phyloP scores from a whole-genome alignment of 176 grass and related monocot genomes.

The Triticum dicoccoides region DNA sequence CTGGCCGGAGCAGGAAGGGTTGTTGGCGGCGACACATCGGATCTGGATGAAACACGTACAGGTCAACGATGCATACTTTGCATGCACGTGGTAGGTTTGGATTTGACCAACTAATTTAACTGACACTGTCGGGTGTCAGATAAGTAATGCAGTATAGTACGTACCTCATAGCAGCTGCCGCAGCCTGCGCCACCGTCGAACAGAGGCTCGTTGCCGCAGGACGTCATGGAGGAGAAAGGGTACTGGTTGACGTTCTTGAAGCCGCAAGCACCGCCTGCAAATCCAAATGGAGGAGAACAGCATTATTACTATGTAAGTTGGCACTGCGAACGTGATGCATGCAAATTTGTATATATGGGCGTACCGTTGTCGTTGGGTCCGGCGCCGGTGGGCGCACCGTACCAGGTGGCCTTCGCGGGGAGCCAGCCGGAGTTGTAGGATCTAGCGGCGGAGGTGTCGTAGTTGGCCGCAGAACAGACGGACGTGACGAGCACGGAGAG shows the following conservation, averaged over 20 bases:
- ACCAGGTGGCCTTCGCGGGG: constrained; percentile 58
- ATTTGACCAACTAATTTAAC: too few relatives aligned
- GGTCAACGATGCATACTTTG: too few relatives aligned
- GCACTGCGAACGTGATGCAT: background rate
- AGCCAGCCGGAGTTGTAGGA: constrained; percentile 28
- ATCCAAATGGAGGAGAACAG: background rate
- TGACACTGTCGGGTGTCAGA: too few relatives aligned
- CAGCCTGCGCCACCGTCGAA: too few relatives aligned
- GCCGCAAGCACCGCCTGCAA: constrained; percentile 57
- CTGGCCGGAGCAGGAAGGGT: constrained; percentile 50
- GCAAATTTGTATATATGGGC: background rate
- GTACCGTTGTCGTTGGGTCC: constrained; percentile 49
- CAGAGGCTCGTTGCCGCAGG: too few relatives aligned
- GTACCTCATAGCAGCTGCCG: too few relatives aligned
- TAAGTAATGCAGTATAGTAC: too few relatives aligned
- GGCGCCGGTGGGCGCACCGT: constrained; percentile 50
- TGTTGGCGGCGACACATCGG: background rate
- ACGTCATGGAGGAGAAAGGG: background rate
- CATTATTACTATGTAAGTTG: background rate
- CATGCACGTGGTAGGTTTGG: too few relatives aligned
- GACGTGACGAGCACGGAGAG: constrained; percentile 22
- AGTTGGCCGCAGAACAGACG: background rate
- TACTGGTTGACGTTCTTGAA: constrained; percentile 46
- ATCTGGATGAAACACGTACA: too few relatives aligned
- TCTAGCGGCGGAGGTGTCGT: background rate